Base-by-base conservation (phyloP, 2,329 filamentous ascomycete genomes). In the Onygena corvina region DNA sequence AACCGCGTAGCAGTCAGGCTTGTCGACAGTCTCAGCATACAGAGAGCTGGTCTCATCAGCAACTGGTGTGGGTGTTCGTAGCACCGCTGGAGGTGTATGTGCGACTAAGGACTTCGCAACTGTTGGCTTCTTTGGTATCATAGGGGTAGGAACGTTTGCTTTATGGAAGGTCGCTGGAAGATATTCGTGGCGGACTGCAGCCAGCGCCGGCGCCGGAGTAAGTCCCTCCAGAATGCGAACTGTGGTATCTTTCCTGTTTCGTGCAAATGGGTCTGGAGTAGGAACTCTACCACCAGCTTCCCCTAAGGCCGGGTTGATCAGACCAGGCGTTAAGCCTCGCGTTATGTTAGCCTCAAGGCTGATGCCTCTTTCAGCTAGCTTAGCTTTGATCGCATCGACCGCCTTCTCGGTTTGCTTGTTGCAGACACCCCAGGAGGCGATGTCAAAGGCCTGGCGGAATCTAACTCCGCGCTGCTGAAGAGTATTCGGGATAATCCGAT, bases 381-480 rank as follows among this genome's bases (percentile, higher is more conserved):
- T 44, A 4, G 23, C 25, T 8, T 33, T 23, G 2, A 56, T 27
- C 6, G 34, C 42, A 11, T 48, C 34, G 4, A 53, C 54, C 4
- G 56, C 44, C 4, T 52, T 29, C 7, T 40, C 42, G 9, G 59
- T 61, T 9, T 50, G 38, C 36, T 55, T 57, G 44, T 58, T 60
- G 1, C 58, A 56, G 1, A 57, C 54, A 3, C 57, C 56, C 61
- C 61, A 64, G 3, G 61, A 54, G 9, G 59, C 25, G 46, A 64
- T 45, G n/a, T 50, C 29, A 29, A 61, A 62, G 0, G 48, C 51
- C 34, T 58, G 53, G 1, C 61, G 54, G 46, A 62, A 63, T 6
- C 61, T 44, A 5, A 58, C 59, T 6, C 52, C 48, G 2, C 59
- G 54, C 47, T 61, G 60, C 50, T 64, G 60, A 1, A 65, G 47